These are phyloP conservation scores for Senna tora DNA, from an alignment of 306 rosid genomes.

Conservation along the genomic window DNA sequence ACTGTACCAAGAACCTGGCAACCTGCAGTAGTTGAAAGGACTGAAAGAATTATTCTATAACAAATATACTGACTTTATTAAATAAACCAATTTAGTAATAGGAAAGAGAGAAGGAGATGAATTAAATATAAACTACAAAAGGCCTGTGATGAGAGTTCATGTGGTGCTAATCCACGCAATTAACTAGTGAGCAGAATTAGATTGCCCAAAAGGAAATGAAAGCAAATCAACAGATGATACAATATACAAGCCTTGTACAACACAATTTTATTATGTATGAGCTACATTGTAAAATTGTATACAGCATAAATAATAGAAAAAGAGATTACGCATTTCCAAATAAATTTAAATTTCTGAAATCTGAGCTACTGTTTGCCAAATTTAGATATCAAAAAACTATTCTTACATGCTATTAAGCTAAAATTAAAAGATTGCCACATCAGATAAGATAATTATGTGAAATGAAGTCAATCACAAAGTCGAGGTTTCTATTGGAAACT, in stretches of 20 bases:
- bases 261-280: slow-evolving; percentile 19
- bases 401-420: neutral
- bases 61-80: slow-evolving; percentile 3
- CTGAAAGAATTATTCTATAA: neutral
- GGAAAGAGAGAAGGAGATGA: neutral
- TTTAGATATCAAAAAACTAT: neutral
- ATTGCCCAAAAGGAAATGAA: slow-evolving; percentile 1
- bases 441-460: neutral
- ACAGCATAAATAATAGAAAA: neutral
- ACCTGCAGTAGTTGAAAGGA: slow-evolving; percentile 44
- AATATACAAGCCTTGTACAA: neutral
- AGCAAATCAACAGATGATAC: neutral
- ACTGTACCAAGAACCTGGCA: slow-evolving; percentile 47
- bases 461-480: neutral
- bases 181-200: slow-evolving; percentile 15
- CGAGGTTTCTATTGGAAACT: no score
- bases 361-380: neutral
- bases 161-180: slow-evolving; percentile 1
- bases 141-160: no score
- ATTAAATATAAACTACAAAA: neutral
- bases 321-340: neutral
- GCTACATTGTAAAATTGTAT: slow-evolving; percentile 18
- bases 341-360: neutral
- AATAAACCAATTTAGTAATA: slow-evolving; percentile 9
- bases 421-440: neutral